phyloP scores from a whole-genome alignment of 78 protist species.

The Tieghemostelium lacteum region DNA sequence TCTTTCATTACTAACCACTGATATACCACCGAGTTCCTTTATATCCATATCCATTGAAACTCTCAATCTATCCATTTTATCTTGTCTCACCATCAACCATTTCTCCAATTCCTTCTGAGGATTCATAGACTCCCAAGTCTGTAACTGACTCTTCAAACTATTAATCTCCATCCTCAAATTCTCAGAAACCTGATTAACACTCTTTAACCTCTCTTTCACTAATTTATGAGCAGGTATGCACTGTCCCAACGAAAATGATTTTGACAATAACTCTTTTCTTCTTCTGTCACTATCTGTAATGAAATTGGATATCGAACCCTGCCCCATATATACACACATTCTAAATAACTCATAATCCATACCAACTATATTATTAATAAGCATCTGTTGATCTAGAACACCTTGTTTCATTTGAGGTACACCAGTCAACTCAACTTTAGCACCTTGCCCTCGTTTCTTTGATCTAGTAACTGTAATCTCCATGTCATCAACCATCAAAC shows the following conservation, averaged over 20 bases:
- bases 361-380: conserved; percentile 42
- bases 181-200: not conserved
- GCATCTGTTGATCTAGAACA: conserved; percentile 39
- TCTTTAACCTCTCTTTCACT: conserved; percentile 36
- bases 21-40: too few species aligned
- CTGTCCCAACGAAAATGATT: conserved; percentile 46
- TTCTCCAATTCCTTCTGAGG: too few species aligned
- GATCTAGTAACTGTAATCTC: conserved; percentile 16
- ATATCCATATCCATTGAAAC: too few species aligned
- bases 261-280: conserved; percentile 45
- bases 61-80: too few species aligned
- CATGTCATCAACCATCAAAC: conserved; percentile 5
- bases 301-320: conserved; percentile 61
- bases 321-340: conserved; percentile 72
- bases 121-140: too few species aligned
- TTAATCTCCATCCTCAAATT: not conserved
- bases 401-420: conserved; percentile 15
- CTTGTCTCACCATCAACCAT: too few species aligned
- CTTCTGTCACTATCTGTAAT: conserved; percentile 47
- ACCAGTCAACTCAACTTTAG: conserved; percentile 32
- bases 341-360: conserved; percentile 69
- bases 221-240: conserved; percentile 56
- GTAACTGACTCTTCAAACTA: not conserved
- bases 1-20: not conserved
- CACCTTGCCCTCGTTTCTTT: conserved; percentile 20